These are phyloP conservation scores for Clausena lansium DNA, from an alignment of 345 rosid species.

Conservation along the genomic window DNA sequence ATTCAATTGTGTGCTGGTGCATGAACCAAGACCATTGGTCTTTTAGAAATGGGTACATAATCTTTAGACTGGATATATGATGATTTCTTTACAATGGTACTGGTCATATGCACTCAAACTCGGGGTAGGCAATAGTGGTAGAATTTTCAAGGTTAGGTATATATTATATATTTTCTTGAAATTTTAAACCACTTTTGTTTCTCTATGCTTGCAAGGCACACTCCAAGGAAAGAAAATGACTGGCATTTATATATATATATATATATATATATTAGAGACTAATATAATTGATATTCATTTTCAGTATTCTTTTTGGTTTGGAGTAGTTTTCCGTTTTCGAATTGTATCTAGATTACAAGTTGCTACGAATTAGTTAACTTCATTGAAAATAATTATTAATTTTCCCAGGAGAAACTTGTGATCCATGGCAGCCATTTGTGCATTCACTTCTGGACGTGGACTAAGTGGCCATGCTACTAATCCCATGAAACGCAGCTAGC, in stretches of 20 bases:
- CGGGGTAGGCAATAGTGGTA: constrained; percentile 3
- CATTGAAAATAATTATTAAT: too few species aligned
- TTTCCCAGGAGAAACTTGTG: not conserved
- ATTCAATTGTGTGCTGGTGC: not conserved
- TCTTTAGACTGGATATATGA: not conserved
- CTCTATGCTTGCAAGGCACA: not conserved
- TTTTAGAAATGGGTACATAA: not conserved
- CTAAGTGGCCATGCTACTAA: not conserved
- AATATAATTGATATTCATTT: not conserved
- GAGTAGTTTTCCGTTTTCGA: too few species aligned
- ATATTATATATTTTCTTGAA: not conserved
- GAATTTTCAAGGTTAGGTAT: constrained; percentile 9
- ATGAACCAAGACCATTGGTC: constrained; percentile 7
- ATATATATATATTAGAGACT: not conserved
- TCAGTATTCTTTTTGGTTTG: too few species aligned
- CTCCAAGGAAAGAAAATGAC: not conserved
- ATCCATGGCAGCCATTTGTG: not conserved
- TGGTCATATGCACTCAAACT: not conserved
- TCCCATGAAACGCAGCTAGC: not conserved
- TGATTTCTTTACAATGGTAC: not conserved
- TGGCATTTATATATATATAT: not conserved
- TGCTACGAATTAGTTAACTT: too few species aligned
- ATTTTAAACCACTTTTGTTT: not conserved
- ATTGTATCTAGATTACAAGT: too few species aligned
- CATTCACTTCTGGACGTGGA: not conserved